Evolutionary conservation across 495 filamentous ascomycete genomes (phyloP), one percentile per base, ranked within the genome.

Genomic region (Daldinia childiae): DNA sequence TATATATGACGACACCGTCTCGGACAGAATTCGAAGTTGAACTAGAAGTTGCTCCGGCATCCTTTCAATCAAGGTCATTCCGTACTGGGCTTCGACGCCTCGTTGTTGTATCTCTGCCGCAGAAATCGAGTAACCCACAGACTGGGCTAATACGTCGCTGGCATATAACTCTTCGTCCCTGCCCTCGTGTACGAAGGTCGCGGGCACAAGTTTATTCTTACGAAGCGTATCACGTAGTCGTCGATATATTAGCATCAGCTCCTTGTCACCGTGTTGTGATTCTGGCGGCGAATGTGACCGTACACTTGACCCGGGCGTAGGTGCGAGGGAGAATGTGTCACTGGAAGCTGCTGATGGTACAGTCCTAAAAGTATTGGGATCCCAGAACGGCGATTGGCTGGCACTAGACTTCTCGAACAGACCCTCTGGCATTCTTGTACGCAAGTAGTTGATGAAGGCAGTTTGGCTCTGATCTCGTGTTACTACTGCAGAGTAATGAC

Each of bases 31-130:
- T 62, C 94, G 92, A n/a, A 99, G 83, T 76, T 97, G 93, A 0
- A 93, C 94, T 43, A 99, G 79, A 2, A 88, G 84, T 74, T 96
- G 87, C 41, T 92, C 87, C 0, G 95, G 89, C 29, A 98, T 91
- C 72, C 90, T 93, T 66, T 94, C 91, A n/a, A 98, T 75, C 34
- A 98, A 81, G 0, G 91, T 94, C 72, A 85, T 83, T 19, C 91
- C 92, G 36, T 88, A 87, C 43, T 93, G 88, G 4, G 91, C 90
- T 63, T 92, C 90, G 1, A 93, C 82, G 14, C 96, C 95, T 58
- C 95, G 91, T 75, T 97, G 95, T 50, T 93, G 89, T 63, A 99
- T 98, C 78, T 99, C 95, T 6, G 91, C 89, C 0, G 93, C 89
- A 2, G 95, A 88, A 57, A 99, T 94, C n/a, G 95, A 93, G 79